Percentiles rank a stretch among this genome's conserved stretches.
phyloP scores from a whole-genome alignment of 179 eudicot genomes.

The Amaranthus tricolor region DNA sequence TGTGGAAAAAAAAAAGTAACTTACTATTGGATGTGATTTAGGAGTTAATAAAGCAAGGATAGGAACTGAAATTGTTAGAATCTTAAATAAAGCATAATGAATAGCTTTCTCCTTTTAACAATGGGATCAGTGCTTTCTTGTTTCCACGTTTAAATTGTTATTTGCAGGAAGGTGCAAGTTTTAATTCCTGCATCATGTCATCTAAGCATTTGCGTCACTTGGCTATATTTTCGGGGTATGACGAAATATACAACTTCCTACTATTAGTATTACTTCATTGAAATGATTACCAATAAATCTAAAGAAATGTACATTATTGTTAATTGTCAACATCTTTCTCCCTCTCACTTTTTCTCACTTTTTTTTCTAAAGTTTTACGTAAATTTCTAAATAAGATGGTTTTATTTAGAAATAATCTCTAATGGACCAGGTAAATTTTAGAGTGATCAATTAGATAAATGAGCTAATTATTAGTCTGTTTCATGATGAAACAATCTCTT shows the following conservation, averaged over 20 bases:
- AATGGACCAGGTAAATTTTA: no score
- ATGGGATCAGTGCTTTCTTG: slow-evolving; percentile 21
- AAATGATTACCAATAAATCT: slow-evolving; percentile 25
- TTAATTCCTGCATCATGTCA: neutral
- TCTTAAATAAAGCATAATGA: slow-evolving; percentile 26
- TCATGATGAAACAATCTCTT: no score
- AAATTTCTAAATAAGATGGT: no score
- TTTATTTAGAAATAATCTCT: no score
- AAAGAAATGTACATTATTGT: slow-evolving; percentile 24
- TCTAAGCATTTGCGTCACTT: slow-evolving; percentile 9
- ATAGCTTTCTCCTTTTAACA: slow-evolving; percentile 22
- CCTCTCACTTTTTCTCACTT: no score
- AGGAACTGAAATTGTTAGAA: slow-evolving; percentile 24
- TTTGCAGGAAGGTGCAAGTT: slow-evolving; percentile 21
- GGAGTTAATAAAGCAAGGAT: no score
- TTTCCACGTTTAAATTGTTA: neutral
- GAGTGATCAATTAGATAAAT: no score
- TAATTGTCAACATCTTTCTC: slow-evolving; percentile 32
- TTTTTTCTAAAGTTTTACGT: neutral
- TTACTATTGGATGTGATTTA: no score
- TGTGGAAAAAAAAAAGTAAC: no score
- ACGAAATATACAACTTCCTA: neutral
- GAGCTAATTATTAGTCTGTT: no score
- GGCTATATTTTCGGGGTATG: slow-evolving; percentile 2
- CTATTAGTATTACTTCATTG: neutral